phyloP scores from a whole-genome alignment of 352 stramenopile species.

The Globisporangium viniferum region DNA sequence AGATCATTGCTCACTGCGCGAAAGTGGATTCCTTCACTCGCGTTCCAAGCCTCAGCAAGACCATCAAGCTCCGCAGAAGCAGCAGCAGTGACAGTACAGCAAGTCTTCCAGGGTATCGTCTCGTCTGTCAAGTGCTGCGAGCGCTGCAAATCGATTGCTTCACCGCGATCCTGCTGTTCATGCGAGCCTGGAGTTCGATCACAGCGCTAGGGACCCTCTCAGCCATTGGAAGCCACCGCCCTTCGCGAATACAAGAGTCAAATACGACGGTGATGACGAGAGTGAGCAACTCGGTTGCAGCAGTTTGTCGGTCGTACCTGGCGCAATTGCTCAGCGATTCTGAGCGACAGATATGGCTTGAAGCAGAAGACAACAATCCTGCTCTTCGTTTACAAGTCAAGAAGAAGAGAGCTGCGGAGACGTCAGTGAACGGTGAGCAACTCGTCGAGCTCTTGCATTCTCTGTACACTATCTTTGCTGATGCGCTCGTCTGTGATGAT shows the following conservation, averaged over 20 bases:
- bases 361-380: background rate
- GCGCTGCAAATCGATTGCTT: constrained; percentile 1
- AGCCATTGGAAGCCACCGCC: background rate
- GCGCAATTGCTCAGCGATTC: constrained; percentile 10
- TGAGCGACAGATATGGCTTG: background rate
- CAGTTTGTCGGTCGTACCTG: constrained; percentile 13
- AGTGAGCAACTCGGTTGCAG: background rate
- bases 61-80: background rate
- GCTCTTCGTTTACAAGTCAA: background rate
- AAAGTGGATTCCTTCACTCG: constrained; percentile 30
- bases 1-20: constrained; percentile 33
- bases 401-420: background rate
- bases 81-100: background rate
- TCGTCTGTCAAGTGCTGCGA: constrained; percentile 11
- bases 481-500: constrained; percentile 3
- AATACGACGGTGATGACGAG: background rate
- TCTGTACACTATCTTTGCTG: constrained; percentile 16
- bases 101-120: constrained; percentile 22
- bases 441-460: constrained; percentile 15
- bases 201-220: background rate
- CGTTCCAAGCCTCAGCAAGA: background rate
- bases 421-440: constrained; percentile 8
- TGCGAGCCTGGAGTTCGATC: background rate
- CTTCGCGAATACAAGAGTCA: background rate
- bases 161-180: background rate